Conservation (phyloP, 768 basidiomycete genomes). For the Podaxis pistillaris region DNA sequence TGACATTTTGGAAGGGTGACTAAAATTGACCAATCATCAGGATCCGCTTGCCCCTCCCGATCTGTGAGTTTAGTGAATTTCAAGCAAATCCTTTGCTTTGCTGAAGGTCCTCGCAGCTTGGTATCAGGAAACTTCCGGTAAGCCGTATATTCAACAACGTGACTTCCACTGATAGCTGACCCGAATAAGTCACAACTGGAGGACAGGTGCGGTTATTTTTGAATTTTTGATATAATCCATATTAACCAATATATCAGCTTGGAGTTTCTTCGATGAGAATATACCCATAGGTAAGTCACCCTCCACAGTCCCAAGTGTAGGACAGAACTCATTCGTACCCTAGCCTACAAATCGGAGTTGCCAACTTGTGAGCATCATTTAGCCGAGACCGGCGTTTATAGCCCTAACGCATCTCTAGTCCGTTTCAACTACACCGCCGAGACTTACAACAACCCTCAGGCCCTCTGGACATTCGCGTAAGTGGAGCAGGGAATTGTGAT, state of each 20-base stretch:
- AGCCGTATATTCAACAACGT: slow-evolving; percentile 5
- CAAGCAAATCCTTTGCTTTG: neutral
- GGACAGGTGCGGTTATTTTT: slow-evolving; percentile 33
- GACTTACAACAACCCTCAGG: slow-evolving; percentile 64
- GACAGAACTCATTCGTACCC: neutral
- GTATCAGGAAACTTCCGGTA: slow-evolving; percentile 44
- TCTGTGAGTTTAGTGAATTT: slow-evolving; percentile 30
- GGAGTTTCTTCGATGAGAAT: slow-evolving; percentile 41
- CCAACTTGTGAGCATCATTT: slow-evolving; percentile 27
- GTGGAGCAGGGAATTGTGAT: slow-evolving; percentile 16
- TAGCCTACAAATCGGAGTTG: slow-evolving; percentile 44
- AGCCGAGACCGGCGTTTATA: neutral
- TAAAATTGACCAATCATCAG: slow-evolving; percentile 19
- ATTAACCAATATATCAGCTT: slow-evolving; percentile 27
- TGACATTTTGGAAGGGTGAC: neutral
- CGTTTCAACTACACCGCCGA: slow-evolving; percentile 61
- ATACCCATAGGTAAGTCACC: slow-evolving; percentile 35
- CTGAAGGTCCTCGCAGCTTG: slow-evolving; percentile 26
- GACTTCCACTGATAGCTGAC: neutral
- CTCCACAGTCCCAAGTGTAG: neutral
- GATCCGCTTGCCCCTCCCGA: slow-evolving; percentile 43
- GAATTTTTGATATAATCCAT: neutral
- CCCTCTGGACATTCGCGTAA: slow-evolving; percentile 57
- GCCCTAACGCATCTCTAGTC: slow-evolving; percentile 29
- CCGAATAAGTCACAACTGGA: slow-evolving; percentile 43